Evolutionary conservation across 352 stramenopile genomes (phyloP).

Genomic region (Aphanomyces cochlioides): DNA sequence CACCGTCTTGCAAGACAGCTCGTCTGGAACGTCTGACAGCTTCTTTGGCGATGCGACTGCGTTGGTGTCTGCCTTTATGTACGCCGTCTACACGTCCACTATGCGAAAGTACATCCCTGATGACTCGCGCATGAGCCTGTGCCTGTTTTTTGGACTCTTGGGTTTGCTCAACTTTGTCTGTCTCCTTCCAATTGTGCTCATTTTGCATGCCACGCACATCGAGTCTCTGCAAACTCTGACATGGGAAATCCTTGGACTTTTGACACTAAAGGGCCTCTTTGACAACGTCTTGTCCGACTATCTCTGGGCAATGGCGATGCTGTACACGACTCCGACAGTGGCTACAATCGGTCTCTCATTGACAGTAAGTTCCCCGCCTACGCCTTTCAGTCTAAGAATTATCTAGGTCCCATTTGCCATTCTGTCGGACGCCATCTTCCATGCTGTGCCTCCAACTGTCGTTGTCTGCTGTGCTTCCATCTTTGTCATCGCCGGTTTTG

Average conservation of each 20-base stretch:
- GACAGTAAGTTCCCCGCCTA: constrained; percentile 75
- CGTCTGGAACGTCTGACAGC: constrained; percentile 36
- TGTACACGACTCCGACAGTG: constrained; percentile 94
- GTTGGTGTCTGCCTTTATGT: constrained; percentile 84
- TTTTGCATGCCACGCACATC: constrained; percentile 55
- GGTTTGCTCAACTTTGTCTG: constrained; percentile 85
- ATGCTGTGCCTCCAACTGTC: constrained; percentile 45
- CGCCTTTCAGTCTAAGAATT: not conserved
- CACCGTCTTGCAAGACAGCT: constrained; percentile 75
- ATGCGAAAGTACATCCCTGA: constrained; percentile 73
- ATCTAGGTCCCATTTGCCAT: constrained; percentile 70
- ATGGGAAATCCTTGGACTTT: constrained; percentile 72
- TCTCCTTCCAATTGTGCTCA: constrained; percentile 62
- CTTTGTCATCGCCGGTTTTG: constrained; percentile 68
- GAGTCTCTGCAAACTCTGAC: constrained; percentile 58
- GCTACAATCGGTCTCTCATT: constrained; percentile 94
- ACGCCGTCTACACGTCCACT: constrained; percentile 92
- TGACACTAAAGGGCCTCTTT: constrained; percentile 87
- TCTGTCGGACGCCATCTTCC: constrained; percentile 77
- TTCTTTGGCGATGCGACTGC: constrained; percentile 60
- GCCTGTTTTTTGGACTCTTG: constrained; percentile 93
- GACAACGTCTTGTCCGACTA: constrained; percentile 95
- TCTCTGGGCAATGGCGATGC: constrained; percentile 91
- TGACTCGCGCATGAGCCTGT: constrained; percentile 86
- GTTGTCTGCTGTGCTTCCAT: constrained; percentile 59